Conservation (phyloP, 257 asterid genomes). For the Solanum pimpinellifolium region DNA sequence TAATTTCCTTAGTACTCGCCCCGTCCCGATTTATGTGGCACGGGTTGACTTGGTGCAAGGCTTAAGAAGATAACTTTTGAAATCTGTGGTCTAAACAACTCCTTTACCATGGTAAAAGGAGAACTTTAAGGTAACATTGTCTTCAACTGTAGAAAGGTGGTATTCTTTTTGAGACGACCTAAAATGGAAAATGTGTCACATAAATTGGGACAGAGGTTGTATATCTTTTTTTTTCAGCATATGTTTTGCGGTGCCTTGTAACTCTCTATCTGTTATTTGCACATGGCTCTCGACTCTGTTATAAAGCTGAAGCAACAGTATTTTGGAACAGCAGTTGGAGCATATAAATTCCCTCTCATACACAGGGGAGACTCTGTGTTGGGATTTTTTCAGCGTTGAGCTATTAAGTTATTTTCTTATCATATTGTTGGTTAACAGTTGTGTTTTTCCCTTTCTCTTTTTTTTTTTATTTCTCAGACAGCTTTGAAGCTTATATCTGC, state of each 20-base stretch:
- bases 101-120: background rate
- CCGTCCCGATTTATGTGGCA: background rate
- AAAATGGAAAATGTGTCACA: background rate
- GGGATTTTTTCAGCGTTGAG: background rate
- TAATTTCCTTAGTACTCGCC: background rate
- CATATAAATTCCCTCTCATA: background rate
- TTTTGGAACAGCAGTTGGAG: background rate
- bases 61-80: background rate
- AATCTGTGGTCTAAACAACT: background rate
- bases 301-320: background rate
- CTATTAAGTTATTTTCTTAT: background rate
- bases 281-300: background rate
- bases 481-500: conserved; percentile 65
- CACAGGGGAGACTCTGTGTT: background rate
- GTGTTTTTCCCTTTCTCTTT: conserved; percentile 5
- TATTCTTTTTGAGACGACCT: background rate
- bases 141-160: background rate
- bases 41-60: background rate
- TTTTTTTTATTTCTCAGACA: conserved; percentile 30
- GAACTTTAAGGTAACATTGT: background rate
- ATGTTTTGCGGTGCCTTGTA: background rate
- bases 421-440: background rate
- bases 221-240: background rate
- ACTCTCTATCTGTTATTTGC: background rate
- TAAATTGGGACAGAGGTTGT: background rate